Evolutionary conservation across 257 asterid genomes (phyloP).

Genomic region (Capsicum chinense): DNA sequence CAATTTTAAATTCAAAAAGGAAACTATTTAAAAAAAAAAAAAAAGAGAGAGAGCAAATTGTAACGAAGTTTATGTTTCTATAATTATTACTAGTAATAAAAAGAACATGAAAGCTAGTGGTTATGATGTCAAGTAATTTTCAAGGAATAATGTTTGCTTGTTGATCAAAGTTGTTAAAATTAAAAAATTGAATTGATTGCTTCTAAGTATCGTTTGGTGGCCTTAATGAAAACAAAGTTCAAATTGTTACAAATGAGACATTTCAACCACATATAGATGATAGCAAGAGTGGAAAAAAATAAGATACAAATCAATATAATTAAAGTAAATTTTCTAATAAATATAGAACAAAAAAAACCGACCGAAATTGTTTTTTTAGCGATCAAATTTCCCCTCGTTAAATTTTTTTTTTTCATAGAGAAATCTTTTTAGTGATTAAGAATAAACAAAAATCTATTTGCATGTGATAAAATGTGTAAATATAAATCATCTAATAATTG

Average conservation of each 20-base stretch:
- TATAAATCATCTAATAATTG: background rate
- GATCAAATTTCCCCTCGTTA: background rate
- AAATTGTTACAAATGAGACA: constrained; percentile 27
- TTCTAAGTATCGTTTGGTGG: constrained; percentile 31
- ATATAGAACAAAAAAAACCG: background rate
- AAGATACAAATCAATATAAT: background rate
- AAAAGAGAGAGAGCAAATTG: background rate
- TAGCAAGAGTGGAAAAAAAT: background rate
- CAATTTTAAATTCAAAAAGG: background rate
- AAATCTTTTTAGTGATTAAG: background rate
- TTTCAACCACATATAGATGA: constrained; percentile 10
- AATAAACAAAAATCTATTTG: background rate
- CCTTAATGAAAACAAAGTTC: constrained; percentile 26
- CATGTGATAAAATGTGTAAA: background rate
- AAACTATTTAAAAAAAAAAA: background rate
- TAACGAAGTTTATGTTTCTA: background rate
- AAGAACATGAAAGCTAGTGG: background rate
- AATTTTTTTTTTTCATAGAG: background rate
- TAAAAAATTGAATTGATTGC: constrained; percentile 15
- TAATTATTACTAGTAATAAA: background rate
- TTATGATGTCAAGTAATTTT: constrained; percentile 29
- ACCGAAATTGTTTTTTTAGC: background rate
- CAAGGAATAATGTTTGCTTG: background rate
- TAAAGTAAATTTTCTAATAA: background rate
- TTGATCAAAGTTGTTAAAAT: constrained; percentile 24